A percentile compares a stretch with the other conserved stretches of the same genome.
Conservation (phyloP, 352 stramenopile genomes). For the Phytophthora multivora region DNA sequence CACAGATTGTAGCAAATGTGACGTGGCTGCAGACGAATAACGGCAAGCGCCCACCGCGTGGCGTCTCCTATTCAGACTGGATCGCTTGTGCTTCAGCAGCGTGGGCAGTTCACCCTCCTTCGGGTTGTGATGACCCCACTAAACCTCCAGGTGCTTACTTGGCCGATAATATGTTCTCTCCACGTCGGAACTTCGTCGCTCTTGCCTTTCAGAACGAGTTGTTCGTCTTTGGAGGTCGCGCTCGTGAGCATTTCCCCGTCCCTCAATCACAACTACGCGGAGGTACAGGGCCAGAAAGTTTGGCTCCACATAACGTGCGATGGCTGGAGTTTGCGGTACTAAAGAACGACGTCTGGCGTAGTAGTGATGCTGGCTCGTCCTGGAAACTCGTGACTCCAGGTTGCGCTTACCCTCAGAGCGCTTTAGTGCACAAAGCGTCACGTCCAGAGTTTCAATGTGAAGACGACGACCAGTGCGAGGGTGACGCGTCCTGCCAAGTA, state of each 20-base stretch:
- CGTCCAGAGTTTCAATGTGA: conserved; percentile 54
- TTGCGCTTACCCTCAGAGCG: conserved; percentile 57
- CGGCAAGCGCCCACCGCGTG: conserved; percentile 61
- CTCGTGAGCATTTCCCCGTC: conserved; percentile 63
- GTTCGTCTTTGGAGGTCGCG: conserved; percentile 63
- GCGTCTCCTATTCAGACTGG: conserved; percentile 67
- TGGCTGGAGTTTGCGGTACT: conserved; percentile 74
- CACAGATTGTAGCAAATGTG: conserved; percentile 69
- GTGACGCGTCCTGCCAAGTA: conserved; percentile 62
- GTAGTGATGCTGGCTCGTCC: conserved; percentile 64
- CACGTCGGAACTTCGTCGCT: conserved; percentile 68
- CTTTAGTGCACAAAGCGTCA: conserved; percentile 58
- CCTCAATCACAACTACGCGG: conserved; percentile 55
- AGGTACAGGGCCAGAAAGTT: conserved; percentile 29
- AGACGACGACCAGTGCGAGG: conserved; percentile 68
- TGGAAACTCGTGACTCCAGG: conserved; percentile 77
- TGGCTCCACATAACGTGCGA: conserved; percentile 41
- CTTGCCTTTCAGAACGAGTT: conserved; percentile 65
- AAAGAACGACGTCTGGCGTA: conserved; percentile 86
- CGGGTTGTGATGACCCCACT: conserved; percentile 62
- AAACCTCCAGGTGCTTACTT: conserved; percentile 66
- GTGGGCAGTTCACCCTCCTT: conserved; percentile 54
- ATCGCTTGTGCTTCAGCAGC: conserved; percentile 61
- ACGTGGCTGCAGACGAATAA: conserved; percentile 79
- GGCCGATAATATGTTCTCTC: conserved; percentile 81